Evolutionary conservation across 345 rosid genomes (phyloP).

Genomic region (Anacardium occidentale): DNA sequence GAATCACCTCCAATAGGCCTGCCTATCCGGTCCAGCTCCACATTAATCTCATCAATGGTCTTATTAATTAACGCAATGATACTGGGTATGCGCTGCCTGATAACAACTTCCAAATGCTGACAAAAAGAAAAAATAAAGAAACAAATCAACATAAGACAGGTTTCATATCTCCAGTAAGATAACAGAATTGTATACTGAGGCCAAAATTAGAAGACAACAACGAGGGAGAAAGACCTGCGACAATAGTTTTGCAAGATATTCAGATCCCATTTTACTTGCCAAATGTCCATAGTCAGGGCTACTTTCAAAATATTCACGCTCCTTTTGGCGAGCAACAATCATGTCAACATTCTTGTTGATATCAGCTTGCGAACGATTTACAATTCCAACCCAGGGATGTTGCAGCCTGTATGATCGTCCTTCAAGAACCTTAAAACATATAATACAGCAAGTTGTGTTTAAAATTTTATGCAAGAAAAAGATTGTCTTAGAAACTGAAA

Average conservation of each 20-base stretch:
- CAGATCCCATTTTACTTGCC: constrained; percentile 94
- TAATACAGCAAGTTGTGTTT: constrained; percentile 23
- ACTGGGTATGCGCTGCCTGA: constrained; percentile 96
- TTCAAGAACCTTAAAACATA: constrained; percentile 75
- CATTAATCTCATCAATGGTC: constrained; percentile 94
- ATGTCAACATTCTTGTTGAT: constrained; percentile 96
- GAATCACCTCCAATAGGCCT: constrained; percentile 95
- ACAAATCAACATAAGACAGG: constrained; percentile 8
- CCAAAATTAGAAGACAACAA: background rate
- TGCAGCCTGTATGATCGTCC: constrained; percentile 93
- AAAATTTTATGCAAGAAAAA: constrained; percentile 20
- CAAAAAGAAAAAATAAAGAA: constrained; percentile 18
- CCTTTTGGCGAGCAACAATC: constrained; percentile 87
- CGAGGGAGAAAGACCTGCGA: constrained; percentile 58
- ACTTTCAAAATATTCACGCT: constrained; percentile 92
- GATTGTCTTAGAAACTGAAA: constrained; percentile 6
- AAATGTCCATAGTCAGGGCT: constrained; percentile 97
- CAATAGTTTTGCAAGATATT: constrained; percentile 89
- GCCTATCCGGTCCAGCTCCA: constrained; percentile 94
- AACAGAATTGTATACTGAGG: background rate
- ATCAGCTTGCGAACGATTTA: constrained; percentile 99
- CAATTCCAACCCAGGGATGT: constrained; percentile 99
- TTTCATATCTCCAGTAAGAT: background rate
- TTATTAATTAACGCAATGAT: constrained; percentile 91
- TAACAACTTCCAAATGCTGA: constrained; percentile 91